phyloP scores from a whole-genome alignment of 73 alveolate genomes.

The Effrenium voratum region DNA sequence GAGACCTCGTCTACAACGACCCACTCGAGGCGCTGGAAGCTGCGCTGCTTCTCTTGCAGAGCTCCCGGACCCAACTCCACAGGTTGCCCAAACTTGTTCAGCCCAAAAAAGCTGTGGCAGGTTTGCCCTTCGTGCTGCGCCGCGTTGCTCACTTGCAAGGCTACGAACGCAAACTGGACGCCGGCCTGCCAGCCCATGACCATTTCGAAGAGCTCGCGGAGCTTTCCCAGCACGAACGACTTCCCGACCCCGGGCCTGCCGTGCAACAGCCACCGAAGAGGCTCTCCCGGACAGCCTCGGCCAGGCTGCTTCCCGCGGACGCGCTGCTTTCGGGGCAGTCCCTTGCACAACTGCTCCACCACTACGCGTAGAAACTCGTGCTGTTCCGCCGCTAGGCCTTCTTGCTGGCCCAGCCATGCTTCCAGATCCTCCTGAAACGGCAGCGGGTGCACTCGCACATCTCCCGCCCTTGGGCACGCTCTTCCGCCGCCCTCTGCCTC shows the following conservation, averaged over 20 bases:
- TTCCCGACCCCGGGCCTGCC: neutral
- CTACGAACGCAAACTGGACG: neutral
- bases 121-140: neutral
- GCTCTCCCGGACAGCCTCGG: neutral
- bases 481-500: neutral
- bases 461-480: neutral
- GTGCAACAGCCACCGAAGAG: neutral
- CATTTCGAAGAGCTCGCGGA: neutral
- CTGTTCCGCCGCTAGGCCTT: neutral
- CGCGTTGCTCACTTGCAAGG: neutral
- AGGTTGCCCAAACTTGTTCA: neutral
- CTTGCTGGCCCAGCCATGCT: neutral
- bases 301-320: no score
- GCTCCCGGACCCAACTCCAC: conserved; percentile 26
- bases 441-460: no score
- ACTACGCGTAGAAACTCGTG: neutral
- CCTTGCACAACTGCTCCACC: neutral
- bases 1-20: neutral
- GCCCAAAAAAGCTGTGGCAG: neutral
- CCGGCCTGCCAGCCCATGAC: neutral
- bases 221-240: neutral
- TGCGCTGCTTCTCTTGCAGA: neutral
- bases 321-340: neutral
- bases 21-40: neutral
- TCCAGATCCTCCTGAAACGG: no score